Evolutionary conservation across 1,284 basidiomycete species (phyloP).

Genomic region (Malassezia dermatis): DNA sequence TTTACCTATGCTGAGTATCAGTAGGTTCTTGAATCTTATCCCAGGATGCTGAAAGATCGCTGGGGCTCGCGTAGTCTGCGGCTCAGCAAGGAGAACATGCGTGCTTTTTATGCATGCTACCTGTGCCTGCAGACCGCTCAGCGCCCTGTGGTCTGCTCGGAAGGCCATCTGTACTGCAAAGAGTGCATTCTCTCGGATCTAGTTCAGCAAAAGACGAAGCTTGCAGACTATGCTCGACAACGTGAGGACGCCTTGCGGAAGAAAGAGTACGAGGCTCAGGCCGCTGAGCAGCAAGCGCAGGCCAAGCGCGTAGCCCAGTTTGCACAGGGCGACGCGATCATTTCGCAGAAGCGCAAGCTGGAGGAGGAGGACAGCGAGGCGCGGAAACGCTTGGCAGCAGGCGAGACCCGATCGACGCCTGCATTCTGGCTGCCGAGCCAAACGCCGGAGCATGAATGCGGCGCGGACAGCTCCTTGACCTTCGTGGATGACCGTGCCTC

Average conservation of each 20-base stretch:
- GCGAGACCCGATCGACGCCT: slow-evolving; percentile 1
- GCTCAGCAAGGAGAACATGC: slow-evolving; percentile 12
- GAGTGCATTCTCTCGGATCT: slow-evolving; percentile 15
- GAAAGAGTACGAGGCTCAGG: not conserved
- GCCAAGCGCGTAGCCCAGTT: slow-evolving; percentile 2
- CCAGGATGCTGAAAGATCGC: slow-evolving; percentile 18
- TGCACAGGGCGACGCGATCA: not conserved
- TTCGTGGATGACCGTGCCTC: slow-evolving; percentile 5
- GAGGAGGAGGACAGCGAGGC: not conserved
- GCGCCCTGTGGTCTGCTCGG: slow-evolving; percentile 8
- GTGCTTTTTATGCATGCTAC: slow-evolving; percentile 15
- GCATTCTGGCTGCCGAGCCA: slow-evolving; percentile 16
- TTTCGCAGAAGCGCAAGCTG: slow-evolving; percentile 7
- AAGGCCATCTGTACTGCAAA: slow-evolving; percentile 18
- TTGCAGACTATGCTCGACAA: not conserved
- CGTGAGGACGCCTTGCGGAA: not conserved
- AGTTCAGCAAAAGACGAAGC: slow-evolving; percentile 6
- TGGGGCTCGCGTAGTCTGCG: slow-evolving; percentile 16
- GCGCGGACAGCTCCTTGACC: not conserved
- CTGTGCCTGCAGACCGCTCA: slow-evolving; percentile 17
- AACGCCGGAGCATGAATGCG: slow-evolving; percentile 3
- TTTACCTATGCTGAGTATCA: slow-evolving; percentile 21
- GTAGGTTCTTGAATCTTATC: slow-evolving; percentile 8
- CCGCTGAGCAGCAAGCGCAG: not conserved
- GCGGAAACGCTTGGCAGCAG: not conserved